Percentiles rank a stretch among this genome's conserved stretches.
These are phyloP conservation scores for Candida glucosophila DNA, from an alignment of 1,139 yeast species.

Conservation along the genomic window DNA sequence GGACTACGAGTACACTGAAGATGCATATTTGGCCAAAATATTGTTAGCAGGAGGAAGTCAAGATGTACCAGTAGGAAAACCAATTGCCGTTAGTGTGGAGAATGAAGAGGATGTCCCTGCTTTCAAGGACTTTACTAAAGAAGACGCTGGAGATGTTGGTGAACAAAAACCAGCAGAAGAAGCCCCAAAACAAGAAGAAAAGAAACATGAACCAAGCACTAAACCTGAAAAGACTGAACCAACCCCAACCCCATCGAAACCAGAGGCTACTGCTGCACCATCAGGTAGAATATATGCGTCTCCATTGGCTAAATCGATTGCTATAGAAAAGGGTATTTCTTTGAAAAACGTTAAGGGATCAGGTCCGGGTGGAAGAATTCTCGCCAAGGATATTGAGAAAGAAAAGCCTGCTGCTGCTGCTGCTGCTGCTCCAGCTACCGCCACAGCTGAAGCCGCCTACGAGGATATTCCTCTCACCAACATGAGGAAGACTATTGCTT, in stretches of 20 bases:
- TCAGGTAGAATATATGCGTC: constrained; percentile 82
- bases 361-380: constrained; percentile 92
- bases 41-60: constrained; percentile 79
- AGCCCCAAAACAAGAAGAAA: constrained; percentile 15
- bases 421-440: constrained; percentile 39
- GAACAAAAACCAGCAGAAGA: constrained; percentile 32
- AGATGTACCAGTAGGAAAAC: constrained; percentile 88
- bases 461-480: constrained; percentile 79
- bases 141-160: constrained; percentile 68
- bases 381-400: constrained; percentile 81
- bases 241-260: constrained; percentile 19
- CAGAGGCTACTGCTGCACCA: constrained; percentile 14
- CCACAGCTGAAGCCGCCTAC: constrained; percentile 51
- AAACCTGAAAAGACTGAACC: constrained; percentile 17
- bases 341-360: constrained; percentile 81
- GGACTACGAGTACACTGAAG: constrained; percentile 99
- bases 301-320: constrained; percentile 89
- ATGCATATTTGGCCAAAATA: constrained; percentile 89
- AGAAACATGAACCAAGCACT: constrained; percentile 19
- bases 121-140: constrained; percentile 74
- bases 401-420: constrained; percentile 42
- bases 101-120: constrained; percentile 79
- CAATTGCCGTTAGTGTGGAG: constrained; percentile 95
- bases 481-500: constrained; percentile 93
- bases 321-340: constrained; percentile 86